Base-by-base conservation (phyloP, 225 moss, liverwort and hornwort species). In the Polytrichum commune region DNA sequence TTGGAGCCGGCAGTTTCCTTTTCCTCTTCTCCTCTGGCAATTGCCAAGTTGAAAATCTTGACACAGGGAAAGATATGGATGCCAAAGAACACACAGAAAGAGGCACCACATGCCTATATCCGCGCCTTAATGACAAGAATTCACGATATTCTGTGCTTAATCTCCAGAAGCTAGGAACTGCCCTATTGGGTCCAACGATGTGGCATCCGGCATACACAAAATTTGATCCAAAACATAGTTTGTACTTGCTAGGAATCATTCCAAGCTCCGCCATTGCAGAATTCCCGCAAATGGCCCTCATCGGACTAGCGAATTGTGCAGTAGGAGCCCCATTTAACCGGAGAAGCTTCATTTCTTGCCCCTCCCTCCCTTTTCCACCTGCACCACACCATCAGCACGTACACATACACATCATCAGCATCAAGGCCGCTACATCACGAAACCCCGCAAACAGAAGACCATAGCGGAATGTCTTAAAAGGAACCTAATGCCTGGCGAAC, bases 251-350 rank as follows among this genome's bases (percentile, higher is more conserved):
- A 26, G 78, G 54, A 69, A 7, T 23, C 80, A 72, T 69, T 46
- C 57, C 66, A 63, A 77, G 27, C 67, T 80, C 79, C 62, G 71
- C 60, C 18, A 68, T 65, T n/a, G 70, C 74, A 26, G 82, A 71
- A 8, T 70, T 79, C 72, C 80, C 77, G 55, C 77, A 78, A 3
- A 86, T 69, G 8, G 73, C 80, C 71, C 70, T 82, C 71, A 83
- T 70, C 53, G 83, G 83, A 61, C 64, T 83, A 56, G 83, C 83
- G 65, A 83, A 74, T 25, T 82, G 85, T 27, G 82, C 85, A 54
- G 82, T 82, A 65, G 85, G 85, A 69, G 75, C 60, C 54, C 69
- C 79, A 75, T 82, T 86, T 77, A 86, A 65, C 69, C 82, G 77
- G 70, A 86, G 66, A 2, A 86, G 77, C 55, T 80, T 82, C 85